Evolutionary conservation across 805 yeast species (phyloP), one percentile per base, ranked within the genome.

Genomic region (Suhomyces tanzawaensis): DNA sequence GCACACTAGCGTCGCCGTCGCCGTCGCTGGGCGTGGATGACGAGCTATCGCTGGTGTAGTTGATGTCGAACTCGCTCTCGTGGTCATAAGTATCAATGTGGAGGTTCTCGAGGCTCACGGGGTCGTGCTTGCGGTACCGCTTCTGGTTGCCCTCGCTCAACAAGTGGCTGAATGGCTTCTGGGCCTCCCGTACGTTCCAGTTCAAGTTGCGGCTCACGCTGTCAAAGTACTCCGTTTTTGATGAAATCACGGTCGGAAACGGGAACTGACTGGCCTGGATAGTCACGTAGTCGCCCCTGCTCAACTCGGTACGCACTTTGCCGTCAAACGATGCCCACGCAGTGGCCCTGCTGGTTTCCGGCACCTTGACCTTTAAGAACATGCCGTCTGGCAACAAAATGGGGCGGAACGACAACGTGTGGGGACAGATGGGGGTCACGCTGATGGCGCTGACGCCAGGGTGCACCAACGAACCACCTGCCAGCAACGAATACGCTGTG

Each of bases 291-390:
- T 88, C 93, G 7, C 98, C 97, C 39, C 78, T 79, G 23, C 68
- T 62, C 32, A 93, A 64, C 57, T 93, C 96, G 3, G 88, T 82
- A 29, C 98, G 69, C 16, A 81, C 80, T 49, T 93, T 81, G 9
- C 99, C 99, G 62, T 93, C 99, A 57, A 93, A 93, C 1, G 96
- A 82, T 1, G 95, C 95, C 95, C 96, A 93, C 0, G 98, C 97
- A 0, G 96, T 86, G 4, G 93, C 79, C 36, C 99, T 67, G 29
- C 95, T 82, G 37, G 79, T 65, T 2, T 56, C 37, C 0, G 98
- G 96, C 3, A 89, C 95, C 51, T 83, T 84, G 4, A 91, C 84
- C 51, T 79, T 82, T 41, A 91, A 64, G 18, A 76, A 71, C 90
- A 90, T 87, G n/a, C 93, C 85, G 59, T 91, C 98, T 0, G 98